phyloP scores from a whole-genome alignment of 306 rosid species.

The Pachyrhizus erosus region DNA sequence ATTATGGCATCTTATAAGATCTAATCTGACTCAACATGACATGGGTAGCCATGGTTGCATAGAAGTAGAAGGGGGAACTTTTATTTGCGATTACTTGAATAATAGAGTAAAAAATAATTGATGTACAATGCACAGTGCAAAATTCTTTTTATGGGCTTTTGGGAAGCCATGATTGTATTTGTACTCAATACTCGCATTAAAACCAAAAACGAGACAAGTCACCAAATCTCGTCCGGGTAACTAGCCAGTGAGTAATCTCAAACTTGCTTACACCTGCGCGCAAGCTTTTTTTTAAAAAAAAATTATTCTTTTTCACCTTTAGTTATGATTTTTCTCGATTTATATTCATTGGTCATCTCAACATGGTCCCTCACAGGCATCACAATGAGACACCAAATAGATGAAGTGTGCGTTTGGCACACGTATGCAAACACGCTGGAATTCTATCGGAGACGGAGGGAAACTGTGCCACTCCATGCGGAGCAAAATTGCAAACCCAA shows the following conservation, averaged over 20 bases:
- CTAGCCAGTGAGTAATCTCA: no score
- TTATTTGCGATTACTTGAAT: background rate
- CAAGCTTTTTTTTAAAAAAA: constrained; percentile 1
- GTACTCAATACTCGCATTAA: background rate
- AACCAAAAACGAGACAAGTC: constrained; percentile 15
- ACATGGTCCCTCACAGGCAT: background rate
- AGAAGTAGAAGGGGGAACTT: background rate
- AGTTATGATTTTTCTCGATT: background rate
- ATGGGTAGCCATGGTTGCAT: constrained; percentile 3
- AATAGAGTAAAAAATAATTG: constrained; percentile 31
- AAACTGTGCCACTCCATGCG: background rate
- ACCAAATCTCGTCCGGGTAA: background rate
- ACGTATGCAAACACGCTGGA: no score
- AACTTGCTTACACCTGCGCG: background rate
- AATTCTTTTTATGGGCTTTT: constrained; percentile 11
- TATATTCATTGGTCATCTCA: background rate
- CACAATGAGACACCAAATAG: background rate
- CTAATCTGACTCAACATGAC: background rate
- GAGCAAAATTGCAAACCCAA: background rate
- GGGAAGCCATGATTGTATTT: background rate
- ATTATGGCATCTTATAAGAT: background rate
- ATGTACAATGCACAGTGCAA: background rate
- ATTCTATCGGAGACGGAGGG: background rate
- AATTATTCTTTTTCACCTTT: background rate
- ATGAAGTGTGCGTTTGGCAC: no score